Evolutionary conservation across 2,329 filamentous ascomycete genomes (phyloP).

Genomic region (Falciphora oryzae): DNA sequence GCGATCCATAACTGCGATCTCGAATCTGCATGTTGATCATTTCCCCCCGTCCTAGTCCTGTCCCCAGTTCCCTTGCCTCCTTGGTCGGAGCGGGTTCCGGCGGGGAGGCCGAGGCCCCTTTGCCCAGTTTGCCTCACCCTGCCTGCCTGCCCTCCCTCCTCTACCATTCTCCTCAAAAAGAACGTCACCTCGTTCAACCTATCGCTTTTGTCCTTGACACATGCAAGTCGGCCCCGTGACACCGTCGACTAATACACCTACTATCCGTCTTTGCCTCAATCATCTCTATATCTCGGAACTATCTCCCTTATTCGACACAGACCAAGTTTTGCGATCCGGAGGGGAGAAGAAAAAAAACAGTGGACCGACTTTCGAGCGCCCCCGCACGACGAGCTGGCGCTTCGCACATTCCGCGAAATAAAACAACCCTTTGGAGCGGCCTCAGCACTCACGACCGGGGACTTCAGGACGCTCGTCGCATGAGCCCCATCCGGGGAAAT

Average conservation of each 20-base stretch:
- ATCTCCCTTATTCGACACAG: too few species aligned
- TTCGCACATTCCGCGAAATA: too few species aligned
- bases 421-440: too few species aligned
- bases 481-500: conserved; percentile 2
- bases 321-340: background rate
- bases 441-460: too few species aligned
- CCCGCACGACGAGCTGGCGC: background rate
- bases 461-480: background rate
- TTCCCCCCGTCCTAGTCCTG: background rate
- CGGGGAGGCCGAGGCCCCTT: background rate
- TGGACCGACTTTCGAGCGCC: background rate
- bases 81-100: background rate
- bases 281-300: too few species aligned
- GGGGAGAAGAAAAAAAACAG: background rate
- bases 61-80: background rate
- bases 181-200: background rate
- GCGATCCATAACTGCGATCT: background rate
- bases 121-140: background rate
- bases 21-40: background rate
- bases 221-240: background rate
- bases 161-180: background rate
- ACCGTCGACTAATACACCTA: background rate
- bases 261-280: background rate
- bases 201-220: background rate
- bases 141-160: background rate